A percentile compares a stretch with the other conserved stretches of the same genome.
These are phyloP conservation scores for Platismatia glauca DNA, from an alignment of 495 filamentous ascomycete genomes.

Conservation along the genomic window DNA sequence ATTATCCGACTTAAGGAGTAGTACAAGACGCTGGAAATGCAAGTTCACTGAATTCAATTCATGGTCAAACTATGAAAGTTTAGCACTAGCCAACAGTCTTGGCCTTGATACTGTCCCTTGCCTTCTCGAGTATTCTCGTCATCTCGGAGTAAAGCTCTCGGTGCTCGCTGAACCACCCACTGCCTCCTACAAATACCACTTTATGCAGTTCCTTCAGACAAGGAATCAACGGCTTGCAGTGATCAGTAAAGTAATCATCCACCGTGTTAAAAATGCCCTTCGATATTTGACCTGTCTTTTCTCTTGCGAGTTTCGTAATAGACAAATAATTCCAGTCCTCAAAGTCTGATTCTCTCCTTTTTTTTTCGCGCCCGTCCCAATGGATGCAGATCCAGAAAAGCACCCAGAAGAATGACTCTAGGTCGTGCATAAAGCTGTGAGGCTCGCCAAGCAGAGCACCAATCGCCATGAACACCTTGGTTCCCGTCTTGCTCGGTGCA, in stretches of 20 bases:
- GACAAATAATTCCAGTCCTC: slow-evolving; percentile 10
- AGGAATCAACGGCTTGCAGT: slow-evolving; percentile 17
- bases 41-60: no score
- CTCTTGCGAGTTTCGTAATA: not conserved
- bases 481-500: slow-evolving; percentile 28
- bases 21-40: no score
- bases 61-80: no score
- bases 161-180: not conserved
- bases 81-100: no score
- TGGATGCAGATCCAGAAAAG: slow-evolving; percentile 44
- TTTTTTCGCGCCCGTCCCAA: slow-evolving; percentile 5
- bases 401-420: slow-evolving; percentile 50
- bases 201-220: slow-evolving; percentile 17
- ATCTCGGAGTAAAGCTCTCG: slow-evolving; percentile 12
- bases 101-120: slow-evolving; percentile 8
- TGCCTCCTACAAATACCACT: slow-evolving; percentile 6
- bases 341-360: not conserved
- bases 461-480: slow-evolving; percentile 32
- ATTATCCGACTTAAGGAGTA: no score
- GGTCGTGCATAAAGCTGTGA: slow-evolving; percentile 28
- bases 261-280: no score
- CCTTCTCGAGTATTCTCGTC: slow-evolving; percentile 11
- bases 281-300: slow-evolving; percentile 7
- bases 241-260: slow-evolving; percentile 6
- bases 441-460: slow-evolving; percentile 23